Evolutionary conservation across 164 flowering plant genomes (phyloP), one percentile per base, ranked within the genome.

Genomic region (Vitis riparia): DNA sequence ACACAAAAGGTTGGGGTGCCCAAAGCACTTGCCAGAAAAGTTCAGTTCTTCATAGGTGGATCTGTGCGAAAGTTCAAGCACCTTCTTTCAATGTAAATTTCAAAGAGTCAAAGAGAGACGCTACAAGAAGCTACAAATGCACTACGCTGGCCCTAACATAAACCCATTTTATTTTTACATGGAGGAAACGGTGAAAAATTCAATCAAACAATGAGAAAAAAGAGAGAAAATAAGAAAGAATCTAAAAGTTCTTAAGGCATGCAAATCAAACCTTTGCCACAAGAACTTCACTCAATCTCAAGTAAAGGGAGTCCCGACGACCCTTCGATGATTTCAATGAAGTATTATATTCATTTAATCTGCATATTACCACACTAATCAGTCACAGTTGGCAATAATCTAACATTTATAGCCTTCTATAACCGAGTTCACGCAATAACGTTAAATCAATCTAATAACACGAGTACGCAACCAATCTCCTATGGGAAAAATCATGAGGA

Each of bases 341-440:
- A 19, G 68, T 53, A 48, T 75, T 75, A 68, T 89, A 88, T 60
- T 91, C 93, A 80, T 82, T 87, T 72, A 92, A 81, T 76, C 99
- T 94, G 88, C 83, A 62, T 63, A 50, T 16, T 37, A 37, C 44
- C 44, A 37, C 44, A 37, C 2, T 48, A 60, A 29, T 59, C 51
- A 16, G 15, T 27, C 9, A 16, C 10, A 5, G 60, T 0, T 15
- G n/a, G 59, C 56, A 64, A 50, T 14, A 19, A 56, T 48, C 60
- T 8, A 47, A 11, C 66, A 17, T 13, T 13, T 29, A 53, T 37
- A 37, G 44, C 44, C 44, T 37, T 37, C 5, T 37, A 37, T 37
- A 37, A 5, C 44, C 44, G 44, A 37, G 44, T 37, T 37, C 44
- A 37, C 44, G 7, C 44, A 6, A 37, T 37, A 5, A 5, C 44